Base-by-base conservation (phyloP, 1,284 basidiomycete species). In the Trichosporon coremiiforme region DNA sequence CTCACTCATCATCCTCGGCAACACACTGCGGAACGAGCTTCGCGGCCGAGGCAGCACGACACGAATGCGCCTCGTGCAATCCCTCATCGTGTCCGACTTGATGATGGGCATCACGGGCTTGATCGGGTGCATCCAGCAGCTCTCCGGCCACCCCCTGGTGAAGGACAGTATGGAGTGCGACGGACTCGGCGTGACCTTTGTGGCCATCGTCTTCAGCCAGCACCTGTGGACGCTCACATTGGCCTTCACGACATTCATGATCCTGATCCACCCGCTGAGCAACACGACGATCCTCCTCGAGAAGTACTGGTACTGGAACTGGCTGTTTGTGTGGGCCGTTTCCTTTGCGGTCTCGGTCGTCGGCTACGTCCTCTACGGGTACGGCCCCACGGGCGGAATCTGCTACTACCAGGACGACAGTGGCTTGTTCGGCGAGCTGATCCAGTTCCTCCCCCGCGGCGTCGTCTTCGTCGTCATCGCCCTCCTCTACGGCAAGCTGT, bases 191-290 rank as follows among this genome's bases (percentile, higher is more conserved):
- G 74, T 82, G 29, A 69, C 79, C 20, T 68, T 84, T 15, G 75
- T 77, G 3, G 73, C 79, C 9, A 67, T 81, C 13, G 64, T 85
- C 3, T 68, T 64, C 17, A 53, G 70, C 76, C 82, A 85, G 74
- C 84, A 85, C 66, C 67, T 84, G 17, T 84, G 83, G 82, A 85
- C 83, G 7, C 71, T 84, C 10, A 64, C 74, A 5, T 74, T 85
- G 2, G 83, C 83, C 7, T 70, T 81, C 25, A 77, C 79, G 8
- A 85, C 84, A 0, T 84, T 80, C 69, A 77, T 85, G 75, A 84
- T 85, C 69, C 77, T 85, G 41, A 80, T 82, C 36, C 76, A 83
- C 65, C 84, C 84, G 1, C 72, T 85, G 17, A 77, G 80, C 67
- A 29, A 47, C 20, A 29, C 79, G n/a, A 85, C 84, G 0, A 68